Conservation (phyloP, 1,139 yeast genomes). For the Lodderomyces parapsilosis region DNA sequence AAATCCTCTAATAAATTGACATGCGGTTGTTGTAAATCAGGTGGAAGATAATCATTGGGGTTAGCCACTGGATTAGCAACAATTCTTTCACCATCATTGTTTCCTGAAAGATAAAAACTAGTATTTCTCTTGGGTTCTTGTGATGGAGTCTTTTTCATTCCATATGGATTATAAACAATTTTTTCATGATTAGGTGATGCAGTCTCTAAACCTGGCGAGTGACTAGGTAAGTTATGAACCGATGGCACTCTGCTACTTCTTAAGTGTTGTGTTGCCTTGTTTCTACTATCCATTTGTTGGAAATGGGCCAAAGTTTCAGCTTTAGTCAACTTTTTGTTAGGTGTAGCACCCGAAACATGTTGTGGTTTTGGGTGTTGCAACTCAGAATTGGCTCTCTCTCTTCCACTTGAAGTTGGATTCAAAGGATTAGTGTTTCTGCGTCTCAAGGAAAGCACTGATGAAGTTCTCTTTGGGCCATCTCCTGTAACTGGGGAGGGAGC, state of each 20-base stretch:
- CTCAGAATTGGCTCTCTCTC: constrained; percentile 6
- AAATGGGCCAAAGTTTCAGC: constrained; percentile 43
- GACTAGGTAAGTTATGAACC: constrained; percentile 8
- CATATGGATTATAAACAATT: constrained; percentile 48
- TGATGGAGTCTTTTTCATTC: constrained; percentile 37
- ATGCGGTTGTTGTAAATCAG: constrained; percentile 49
- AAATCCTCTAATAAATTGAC: constrained; percentile 58
- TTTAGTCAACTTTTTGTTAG: constrained; percentile 29
- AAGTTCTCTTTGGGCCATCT: constrained; percentile 16
- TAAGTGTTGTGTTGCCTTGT: constrained; percentile 21
- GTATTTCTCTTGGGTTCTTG: constrained; percentile 38
- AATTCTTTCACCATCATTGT: constrained; percentile 38
- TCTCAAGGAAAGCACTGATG: constrained; percentile 29
- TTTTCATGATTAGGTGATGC: constrained; percentile 24
- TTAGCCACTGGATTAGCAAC: constrained; percentile 65
- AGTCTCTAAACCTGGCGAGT: neutral
- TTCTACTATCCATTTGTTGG: constrained; percentile 33
- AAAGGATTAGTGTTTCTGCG: constrained; percentile 25
- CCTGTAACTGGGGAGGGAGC: constrained; percentile 1
- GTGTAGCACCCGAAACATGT: constrained; percentile 2
- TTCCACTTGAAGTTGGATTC: constrained; percentile 1
- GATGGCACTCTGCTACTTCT: constrained; percentile 14
- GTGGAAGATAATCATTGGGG: constrained; percentile 67
- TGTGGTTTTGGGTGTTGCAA: constrained; percentile 7
- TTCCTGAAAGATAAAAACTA: constrained; percentile 42